phyloP scores from a whole-genome alignment of 2,329 filamentous ascomycete species.

The Didymella lethalis region DNA sequence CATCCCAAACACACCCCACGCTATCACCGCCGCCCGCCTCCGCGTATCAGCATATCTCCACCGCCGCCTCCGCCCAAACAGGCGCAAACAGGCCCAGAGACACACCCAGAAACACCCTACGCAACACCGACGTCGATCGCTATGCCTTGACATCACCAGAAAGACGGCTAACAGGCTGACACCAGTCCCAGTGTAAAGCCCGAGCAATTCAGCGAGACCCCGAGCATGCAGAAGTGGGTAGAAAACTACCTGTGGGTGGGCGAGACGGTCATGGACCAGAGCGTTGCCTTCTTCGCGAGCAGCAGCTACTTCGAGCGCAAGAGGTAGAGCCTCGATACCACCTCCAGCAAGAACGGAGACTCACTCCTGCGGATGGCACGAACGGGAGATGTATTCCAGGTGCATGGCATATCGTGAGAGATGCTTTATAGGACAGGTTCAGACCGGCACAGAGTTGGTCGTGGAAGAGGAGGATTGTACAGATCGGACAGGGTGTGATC shows the following conservation, averaged over 20 bases:
- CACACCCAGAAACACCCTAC: too few species aligned
- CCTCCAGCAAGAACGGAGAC: too few species aligned
- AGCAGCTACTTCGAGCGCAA: constrained; percentile 80
- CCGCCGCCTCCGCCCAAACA: too few species aligned
- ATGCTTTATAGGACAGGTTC: too few species aligned
- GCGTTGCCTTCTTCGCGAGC: constrained; percentile 82
- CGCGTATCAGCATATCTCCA: constrained; percentile 53
- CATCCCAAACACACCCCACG: neutral
- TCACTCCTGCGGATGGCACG: neutral
- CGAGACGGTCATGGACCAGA: constrained; percentile 98
- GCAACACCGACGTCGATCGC: too few species aligned
- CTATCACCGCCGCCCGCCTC: constrained; percentile 3
- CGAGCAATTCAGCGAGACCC: constrained; percentile 83
- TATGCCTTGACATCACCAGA: constrained; percentile 26
- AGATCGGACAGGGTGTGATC: neutral
- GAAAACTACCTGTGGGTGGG: constrained; percentile 93
- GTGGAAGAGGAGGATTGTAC: neutral
- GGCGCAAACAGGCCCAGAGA: too few species aligned
- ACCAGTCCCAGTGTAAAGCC: constrained; percentile 81
- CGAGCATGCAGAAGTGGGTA: constrained; percentile 85
- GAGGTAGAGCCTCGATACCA: constrained; percentile 52
- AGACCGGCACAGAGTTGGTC: too few species aligned
- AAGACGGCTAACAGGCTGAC: constrained; percentile 39
- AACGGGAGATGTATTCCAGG: too few species aligned
- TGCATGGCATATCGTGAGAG: too few species aligned